Conservation (phyloP, 2,329 filamentous ascomycete species). For the Penicillium oxalicum region DNA sequence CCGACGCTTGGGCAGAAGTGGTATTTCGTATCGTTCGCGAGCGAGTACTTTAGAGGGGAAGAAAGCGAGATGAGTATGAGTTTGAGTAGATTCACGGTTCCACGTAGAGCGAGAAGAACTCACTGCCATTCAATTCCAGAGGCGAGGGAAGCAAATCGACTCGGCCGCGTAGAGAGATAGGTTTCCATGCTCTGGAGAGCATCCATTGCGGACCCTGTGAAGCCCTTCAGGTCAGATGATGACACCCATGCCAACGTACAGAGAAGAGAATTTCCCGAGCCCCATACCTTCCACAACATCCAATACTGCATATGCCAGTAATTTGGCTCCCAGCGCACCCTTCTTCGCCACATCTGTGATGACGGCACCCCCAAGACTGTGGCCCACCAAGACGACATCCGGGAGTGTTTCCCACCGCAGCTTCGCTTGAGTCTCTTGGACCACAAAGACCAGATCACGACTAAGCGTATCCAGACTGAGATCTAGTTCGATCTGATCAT, state of each 20-base stretch:
- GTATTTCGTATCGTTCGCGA: conserved; percentile 80
- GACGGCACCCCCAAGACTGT: conserved; percentile 88
- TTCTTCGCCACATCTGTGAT: conserved; percentile 74
- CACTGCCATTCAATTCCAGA: conserved; percentile 88
- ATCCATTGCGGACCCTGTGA: conserved; percentile 75
- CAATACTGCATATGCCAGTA: conserved; percentile 82
- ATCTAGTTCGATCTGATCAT: conserved; percentile 47
- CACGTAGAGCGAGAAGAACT: conserved; percentile 11
- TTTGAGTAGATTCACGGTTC: too few species aligned
- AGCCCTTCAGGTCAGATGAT: background rate
- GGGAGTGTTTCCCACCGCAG: conserved; percentile 72
- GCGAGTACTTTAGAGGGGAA: conserved; percentile 49
- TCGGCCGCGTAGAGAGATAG: conserved; percentile 76
- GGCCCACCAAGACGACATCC: conserved; percentile 74
- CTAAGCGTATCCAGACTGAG: conserved; percentile 68
- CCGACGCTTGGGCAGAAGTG: conserved; percentile 77
- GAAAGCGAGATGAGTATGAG: too few species aligned
- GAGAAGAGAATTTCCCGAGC: too few species aligned
- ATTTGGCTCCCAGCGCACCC: conserved; percentile 56
- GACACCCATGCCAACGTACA: too few species aligned
- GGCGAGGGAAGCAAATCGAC: conserved; percentile 68
- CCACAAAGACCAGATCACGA: conserved; percentile 63
- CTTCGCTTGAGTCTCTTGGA: conserved; percentile 59
- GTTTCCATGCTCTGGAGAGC: conserved; percentile 90
- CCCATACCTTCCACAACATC: conserved; percentile 76